Evolutionary conservation across 2,329 filamentous ascomycete genomes (phyloP).

Genomic region (Clonostachys solani): DNA sequence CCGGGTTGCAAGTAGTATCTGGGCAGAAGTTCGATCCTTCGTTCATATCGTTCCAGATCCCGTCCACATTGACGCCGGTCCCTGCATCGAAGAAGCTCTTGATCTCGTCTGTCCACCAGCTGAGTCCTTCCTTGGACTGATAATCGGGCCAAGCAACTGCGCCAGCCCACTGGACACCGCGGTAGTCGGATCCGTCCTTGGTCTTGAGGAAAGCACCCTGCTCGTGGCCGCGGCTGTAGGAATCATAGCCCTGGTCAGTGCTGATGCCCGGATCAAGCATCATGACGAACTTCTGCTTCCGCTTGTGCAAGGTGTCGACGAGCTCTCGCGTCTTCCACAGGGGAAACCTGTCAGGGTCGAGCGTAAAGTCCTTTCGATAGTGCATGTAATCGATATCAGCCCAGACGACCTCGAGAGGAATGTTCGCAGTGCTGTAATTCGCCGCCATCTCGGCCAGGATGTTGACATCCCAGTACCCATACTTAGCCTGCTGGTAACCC

Average conservation of each 20-base stretch:
- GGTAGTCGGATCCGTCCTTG: conserved; percentile 47
- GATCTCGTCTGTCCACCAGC: conserved; percentile 70
- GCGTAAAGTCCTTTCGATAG: conserved; percentile 42
- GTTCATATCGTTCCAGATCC: conserved; percentile 71
- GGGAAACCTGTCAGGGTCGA: conserved; percentile 61
- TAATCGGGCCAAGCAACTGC: conserved; percentile 70
- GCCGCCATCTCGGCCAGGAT: conserved; percentile 63
- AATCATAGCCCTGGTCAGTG: conserved; percentile 36
- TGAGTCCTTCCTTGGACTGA: conserved; percentile 60
- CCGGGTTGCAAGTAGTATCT: conserved; percentile 8
- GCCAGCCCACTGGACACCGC: conserved; percentile 76
- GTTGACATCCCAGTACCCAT: conserved; percentile 61
- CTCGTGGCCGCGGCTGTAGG: conserved; percentile 33
- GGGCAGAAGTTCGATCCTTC: conserved; percentile 24
- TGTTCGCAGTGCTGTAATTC: conserved; percentile 61
- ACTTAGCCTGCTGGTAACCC: conserved; percentile 59
- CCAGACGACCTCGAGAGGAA: conserved; percentile 54
- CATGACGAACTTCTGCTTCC: conserved; percentile 67
- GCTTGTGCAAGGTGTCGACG: conserved; percentile 60
- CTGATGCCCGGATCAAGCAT: conserved; percentile 70
- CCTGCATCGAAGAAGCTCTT: conserved; percentile 56
- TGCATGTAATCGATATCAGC: conserved; percentile 40
- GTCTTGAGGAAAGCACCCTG: conserved; percentile 41
- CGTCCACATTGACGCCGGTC: conserved; percentile 69
- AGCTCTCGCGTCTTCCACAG: conserved; percentile 59